Evolutionary conservation across 2,329 filamentous ascomycete species (phyloP), one percentile per base, ranked within the genome.

Genomic region (Talaromyces islandicus): DNA sequence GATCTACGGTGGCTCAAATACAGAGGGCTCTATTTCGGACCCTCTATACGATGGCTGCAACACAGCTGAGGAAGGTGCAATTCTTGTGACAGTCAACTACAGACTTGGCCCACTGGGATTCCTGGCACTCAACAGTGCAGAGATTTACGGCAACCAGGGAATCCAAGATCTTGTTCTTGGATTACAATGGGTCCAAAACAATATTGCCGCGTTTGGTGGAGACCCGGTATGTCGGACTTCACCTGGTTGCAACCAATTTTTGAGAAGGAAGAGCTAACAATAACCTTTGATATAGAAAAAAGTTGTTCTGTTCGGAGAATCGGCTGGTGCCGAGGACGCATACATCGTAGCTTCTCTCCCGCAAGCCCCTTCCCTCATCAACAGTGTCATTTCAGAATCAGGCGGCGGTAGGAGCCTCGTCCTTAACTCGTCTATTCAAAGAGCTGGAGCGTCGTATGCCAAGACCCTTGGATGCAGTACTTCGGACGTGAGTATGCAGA

Each of bases 1-100:
- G 65, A 80, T 84, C 46, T 81, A 87, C 62, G 86, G 85, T 4
- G 85, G 86, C 3, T 85, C 85, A 0, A 86, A 87, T 69, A 84
- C 83, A 59, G 68, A 77, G 1, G 81, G 87, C 61, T 83, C 86
- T 62, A 84, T 83, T 60, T 68, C 81, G 0, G 83, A 87, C 62
- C 9, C 51, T 17, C 21, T 59, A 35, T 80, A 83, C 65, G 83
- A 90, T 30, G 57, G 57, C 35, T 59, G 57, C 57, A 32, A 55
- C 50, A 32, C 51, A 19, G 48, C 48, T 5, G 24, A 56, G 5
- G 54, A 54, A 19, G 38, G 56, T 48, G 21, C 58, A n/a, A 60
- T 66, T 24, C 54, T 64, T 12, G 64, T 65, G 30, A 58, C 60
- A 24, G 38, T 70, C 21, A 69, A 69, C 59, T 70, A 70, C 60